Evolutionary conservation across 1,284 basidiomycete species (phyloP).

Genomic region (Malassezia nana): DNA sequence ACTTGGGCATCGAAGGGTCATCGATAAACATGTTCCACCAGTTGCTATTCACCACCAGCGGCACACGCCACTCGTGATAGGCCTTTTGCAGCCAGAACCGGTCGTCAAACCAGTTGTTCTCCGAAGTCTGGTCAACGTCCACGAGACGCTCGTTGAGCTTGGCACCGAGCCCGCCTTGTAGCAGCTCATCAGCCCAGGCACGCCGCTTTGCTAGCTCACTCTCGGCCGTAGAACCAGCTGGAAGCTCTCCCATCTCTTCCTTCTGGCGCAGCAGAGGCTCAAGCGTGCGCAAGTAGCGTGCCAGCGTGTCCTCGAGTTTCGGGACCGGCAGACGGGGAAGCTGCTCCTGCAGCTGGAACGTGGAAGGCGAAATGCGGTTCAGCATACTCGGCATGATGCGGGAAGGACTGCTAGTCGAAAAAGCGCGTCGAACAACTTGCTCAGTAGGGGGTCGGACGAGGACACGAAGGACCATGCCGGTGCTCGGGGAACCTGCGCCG

Average conservation of each 20-base stretch:
- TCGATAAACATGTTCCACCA: slow-evolving; percentile 84
- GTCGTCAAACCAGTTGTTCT: slow-evolving; percentile 90
- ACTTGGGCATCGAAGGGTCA: slow-evolving; percentile 52
- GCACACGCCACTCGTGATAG: slow-evolving; percentile 80
- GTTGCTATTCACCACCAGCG: slow-evolving; percentile 82
- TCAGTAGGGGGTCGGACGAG: neutral
- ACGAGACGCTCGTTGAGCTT: slow-evolving; percentile 68
- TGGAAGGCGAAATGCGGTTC: slow-evolving; percentile 42
- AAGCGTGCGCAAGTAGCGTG: slow-evolving; percentile 69
- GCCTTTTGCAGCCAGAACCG: slow-evolving; percentile 83
- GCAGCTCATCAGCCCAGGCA: slow-evolving; percentile 65
- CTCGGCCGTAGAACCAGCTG: slow-evolving; percentile 52
- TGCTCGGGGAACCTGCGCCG: neutral
- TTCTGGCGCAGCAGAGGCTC: slow-evolving; percentile 63
- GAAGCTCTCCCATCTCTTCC: slow-evolving; percentile 54
- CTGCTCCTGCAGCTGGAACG: slow-evolving; percentile 48
- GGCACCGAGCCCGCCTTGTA: slow-evolving; percentile 59
- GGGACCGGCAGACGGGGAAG: slow-evolving; percentile 75
- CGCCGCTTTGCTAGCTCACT: slow-evolving; percentile 58
- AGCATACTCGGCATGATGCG: slow-evolving; percentile 8
- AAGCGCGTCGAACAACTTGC: neutral
- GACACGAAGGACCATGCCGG: slow-evolving; percentile 6
- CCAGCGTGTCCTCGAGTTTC: slow-evolving; percentile 63
- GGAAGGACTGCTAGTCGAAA: neutral
- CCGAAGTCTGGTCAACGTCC: slow-evolving; percentile 73